Evolutionary conservation across 352 stramenopile genomes (phyloP), one percentile per base, ranked within the genome.

Genomic region (Aphanomyces stellatus): DNA sequence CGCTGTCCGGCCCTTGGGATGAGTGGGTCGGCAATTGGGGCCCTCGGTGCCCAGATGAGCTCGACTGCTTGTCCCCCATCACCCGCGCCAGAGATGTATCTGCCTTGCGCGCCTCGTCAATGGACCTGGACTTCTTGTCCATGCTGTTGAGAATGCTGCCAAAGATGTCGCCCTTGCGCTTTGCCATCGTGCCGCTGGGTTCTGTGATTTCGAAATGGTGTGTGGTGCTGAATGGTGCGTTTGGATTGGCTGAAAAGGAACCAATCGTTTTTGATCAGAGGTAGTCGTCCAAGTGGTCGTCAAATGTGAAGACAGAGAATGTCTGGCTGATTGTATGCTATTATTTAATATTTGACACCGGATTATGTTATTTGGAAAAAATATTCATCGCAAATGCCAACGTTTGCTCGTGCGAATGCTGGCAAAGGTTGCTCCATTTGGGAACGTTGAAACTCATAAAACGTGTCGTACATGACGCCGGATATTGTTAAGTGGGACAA

Each of bases 1-100:
- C 84, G 4, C 76, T 74, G 70, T 94, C 86, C 17, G 86, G 83
- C n/a, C 82, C 78, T 30, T 71, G 66, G 22, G 79, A 86, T 27
- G 75, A 78, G 24, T 85, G 31, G 17, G 60, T 67, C 30, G 60
- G 60, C 24, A 67, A 24, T 28, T 67, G 57, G 43, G 60, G 60
- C 15, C 60, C 60, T 17, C 60, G 60, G 19, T 10, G 8, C 5
- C 4, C 34, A 28, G 8, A 8, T 25, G 30, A 13, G 19, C 19
- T 5, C n/a, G n/a, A 27, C 5, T 67, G 48, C 28, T 40, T 51
- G 33, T 67, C 60, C 22, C 60, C 60, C 22, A 34, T 37, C 30
- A 67, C 57, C 4, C 25, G 13, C 11, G 40, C 25, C 19, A 67
- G n/a, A 19, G 33, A 28, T 3, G 31, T 19, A n/a, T 67, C 60